These are phyloP conservation scores for Megacollybia marginata DNA, from an alignment of 768 basidiomycete species.

Conservation along the genomic window DNA sequence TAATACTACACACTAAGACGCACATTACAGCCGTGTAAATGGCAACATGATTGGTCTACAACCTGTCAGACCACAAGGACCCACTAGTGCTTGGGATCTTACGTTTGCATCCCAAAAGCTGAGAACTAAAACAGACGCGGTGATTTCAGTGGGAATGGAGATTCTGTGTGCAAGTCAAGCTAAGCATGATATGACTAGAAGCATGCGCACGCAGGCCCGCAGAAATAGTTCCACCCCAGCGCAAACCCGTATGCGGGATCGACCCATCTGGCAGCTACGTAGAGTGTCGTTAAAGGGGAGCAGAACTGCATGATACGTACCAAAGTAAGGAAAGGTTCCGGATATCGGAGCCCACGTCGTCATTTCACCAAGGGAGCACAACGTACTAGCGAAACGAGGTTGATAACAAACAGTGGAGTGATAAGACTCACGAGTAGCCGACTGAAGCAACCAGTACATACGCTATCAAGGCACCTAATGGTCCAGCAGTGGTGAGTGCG, in stretches of 20 bases:
- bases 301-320: conserved; percentile 17
- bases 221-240: conserved; percentile 42
- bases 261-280: conserved; percentile 47
- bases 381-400: conserved; percentile 28
- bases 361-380: conserved; percentile 72
- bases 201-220: conserved; percentile 28
- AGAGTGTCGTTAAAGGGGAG: neutral
- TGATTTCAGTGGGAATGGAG: conserved; percentile 66
- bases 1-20: neutral
- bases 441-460: conserved; percentile 60
- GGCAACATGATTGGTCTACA: conserved; percentile 39
- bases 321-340: conserved; percentile 72
- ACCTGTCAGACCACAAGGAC: neutral
- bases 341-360: conserved; percentile 74
- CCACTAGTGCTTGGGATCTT: conserved; percentile 8
- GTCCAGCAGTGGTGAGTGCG: conserved; percentile 54
- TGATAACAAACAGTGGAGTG: neutral
- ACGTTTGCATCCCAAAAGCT: conserved; percentile 67
- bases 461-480: conserved; percentile 58
- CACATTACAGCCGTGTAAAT: conserved; percentile 52
- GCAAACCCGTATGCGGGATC: conserved; percentile 55
- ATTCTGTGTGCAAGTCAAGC: conserved; percentile 27
- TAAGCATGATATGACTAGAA: neutral
- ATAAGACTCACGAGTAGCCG: conserved; percentile 46
- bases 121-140: conserved; percentile 62